Conservation (phyloP, 148 eudicot species). For the Amaranthus cruentus region DNA sequence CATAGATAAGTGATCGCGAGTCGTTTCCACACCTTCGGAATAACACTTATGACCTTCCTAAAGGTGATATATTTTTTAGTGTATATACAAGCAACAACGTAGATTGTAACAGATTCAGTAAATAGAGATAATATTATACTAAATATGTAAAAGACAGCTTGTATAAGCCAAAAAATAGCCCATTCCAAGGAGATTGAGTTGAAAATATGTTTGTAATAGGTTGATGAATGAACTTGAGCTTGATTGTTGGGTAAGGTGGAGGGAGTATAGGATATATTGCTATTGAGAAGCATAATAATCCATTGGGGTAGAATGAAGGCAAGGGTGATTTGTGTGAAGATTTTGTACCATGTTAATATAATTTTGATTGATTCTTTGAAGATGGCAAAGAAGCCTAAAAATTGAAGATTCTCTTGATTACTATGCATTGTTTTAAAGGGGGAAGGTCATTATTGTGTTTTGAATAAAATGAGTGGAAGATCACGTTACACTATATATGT, state of each 20-base stretch:
- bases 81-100: conserved; percentile 9
- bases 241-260: neutral
- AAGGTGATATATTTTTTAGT: conserved; percentile 23
- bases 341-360: conserved; percentile 15
- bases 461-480: no score
- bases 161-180: neutral
- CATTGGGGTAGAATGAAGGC: conserved; percentile 28
- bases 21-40: conserved; percentile 38
- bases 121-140: neutral
- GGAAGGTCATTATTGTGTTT: no score
- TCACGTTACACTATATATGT: no score
- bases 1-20: conserved; percentile 32
- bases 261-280: neutral
- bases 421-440: neutral
- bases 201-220: neutral
- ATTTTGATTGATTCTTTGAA: conserved; percentile 27
- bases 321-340: conserved; percentile 26
- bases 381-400: conserved; percentile 36
- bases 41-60: conserved; percentile 26
- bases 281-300: conserved; percentile 28
- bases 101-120: neutral
- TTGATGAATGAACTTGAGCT: neutral
- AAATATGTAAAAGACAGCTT: neutral
- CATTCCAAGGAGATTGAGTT: neutral
- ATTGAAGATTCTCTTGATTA: conserved; percentile 39